Conservation (phyloP, 345 rosid species). For the Mercurialis annua region DNA sequence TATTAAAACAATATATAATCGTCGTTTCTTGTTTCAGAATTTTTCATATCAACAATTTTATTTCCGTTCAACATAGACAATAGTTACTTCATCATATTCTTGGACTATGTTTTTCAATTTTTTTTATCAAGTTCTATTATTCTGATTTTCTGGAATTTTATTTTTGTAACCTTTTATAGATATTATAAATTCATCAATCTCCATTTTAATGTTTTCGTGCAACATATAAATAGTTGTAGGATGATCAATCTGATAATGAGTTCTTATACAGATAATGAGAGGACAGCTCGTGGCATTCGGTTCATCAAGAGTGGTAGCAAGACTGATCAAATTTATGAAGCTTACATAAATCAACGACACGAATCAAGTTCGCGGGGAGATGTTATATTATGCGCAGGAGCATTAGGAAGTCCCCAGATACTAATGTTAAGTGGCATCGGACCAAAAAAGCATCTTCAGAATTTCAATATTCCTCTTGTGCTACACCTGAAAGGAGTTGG, state of each 20-base stretch:
- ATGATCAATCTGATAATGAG: not conserved
- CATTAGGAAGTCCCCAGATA: constrained; percentile 74
- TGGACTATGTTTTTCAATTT: too few relatives aligned
- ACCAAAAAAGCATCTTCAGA: constrained; percentile 43
- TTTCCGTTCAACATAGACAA: too few relatives aligned
- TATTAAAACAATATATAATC: too few relatives aligned
- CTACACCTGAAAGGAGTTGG: constrained; percentile 47
- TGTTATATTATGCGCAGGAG: constrained; percentile 68
- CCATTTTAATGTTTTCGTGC: too few relatives aligned
- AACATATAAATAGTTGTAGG: constrained; percentile 24
- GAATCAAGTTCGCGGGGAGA: constrained; percentile 38
- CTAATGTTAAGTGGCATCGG: constrained; percentile 69
- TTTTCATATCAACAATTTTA: too few relatives aligned
- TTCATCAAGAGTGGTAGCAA: constrained; percentile 53
- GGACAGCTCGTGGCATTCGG: constrained; percentile 45
- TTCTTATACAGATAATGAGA: constrained; percentile 27
- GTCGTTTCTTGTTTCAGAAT: too few relatives aligned
- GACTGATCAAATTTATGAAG: constrained; percentile 40
- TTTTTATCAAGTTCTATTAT: too few relatives aligned
- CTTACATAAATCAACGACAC: constrained; percentile 43
- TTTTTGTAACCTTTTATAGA: too few relatives aligned
- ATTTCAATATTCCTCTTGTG: constrained; percentile 41
- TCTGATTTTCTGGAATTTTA: too few relatives aligned
- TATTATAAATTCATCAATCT: too few relatives aligned
- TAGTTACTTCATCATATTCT: too few relatives aligned